Evolutionary conservation across 116 monocot genomes (phyloP), one percentile per base, ranked within the genome.

Genomic region (Posidonia oceanica): DNA sequence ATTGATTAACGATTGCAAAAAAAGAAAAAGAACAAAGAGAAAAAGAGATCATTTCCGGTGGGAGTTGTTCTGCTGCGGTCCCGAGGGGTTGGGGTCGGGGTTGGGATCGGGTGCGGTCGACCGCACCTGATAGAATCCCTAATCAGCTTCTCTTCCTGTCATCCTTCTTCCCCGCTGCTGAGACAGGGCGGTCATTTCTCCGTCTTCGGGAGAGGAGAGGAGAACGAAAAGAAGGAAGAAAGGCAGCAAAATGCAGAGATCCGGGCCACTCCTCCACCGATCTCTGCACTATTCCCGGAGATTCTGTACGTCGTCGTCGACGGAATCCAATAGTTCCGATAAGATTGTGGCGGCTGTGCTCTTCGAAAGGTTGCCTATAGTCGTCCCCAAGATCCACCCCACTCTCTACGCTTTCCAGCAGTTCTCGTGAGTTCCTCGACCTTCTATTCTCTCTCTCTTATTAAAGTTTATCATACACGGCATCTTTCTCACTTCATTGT

Each of bases 371-470:
- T 72, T 91, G 37, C 95, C 91, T 0, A 80, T 91, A 7, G 86
- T 91, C 69, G 77, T 95, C 78, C 95, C 91, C 63, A 95, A 88
- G 77, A 86, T 91, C 58, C 81, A 95, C 59, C 91, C 95, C 51
- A 81, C 78, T 60, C 81, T 84, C 61, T 95, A 91, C 80, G 88
- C 88, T 22, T 91, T 91, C 80, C 84, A 91, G 56, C 88, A 91
- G 72, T 95, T 95, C 80, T 91, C 95, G 95, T 91, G 77, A 66
- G 36, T 42, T 71, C 37, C 55, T 54, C 12, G 21, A 53, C 37
- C 2, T 54, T 67, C 67, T 2, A 17, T 15, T 16, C 37, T 16
- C 37, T 67, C 22, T 17, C 7, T 18, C 3, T 67, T n/a, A 1
- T 67, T 21, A 22, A 4, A 48, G 2, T 69, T 16, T 3, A 36